Base-by-base conservation (phyloP, 208 protist genomes). In the Leishmania amazonensis region DNA sequence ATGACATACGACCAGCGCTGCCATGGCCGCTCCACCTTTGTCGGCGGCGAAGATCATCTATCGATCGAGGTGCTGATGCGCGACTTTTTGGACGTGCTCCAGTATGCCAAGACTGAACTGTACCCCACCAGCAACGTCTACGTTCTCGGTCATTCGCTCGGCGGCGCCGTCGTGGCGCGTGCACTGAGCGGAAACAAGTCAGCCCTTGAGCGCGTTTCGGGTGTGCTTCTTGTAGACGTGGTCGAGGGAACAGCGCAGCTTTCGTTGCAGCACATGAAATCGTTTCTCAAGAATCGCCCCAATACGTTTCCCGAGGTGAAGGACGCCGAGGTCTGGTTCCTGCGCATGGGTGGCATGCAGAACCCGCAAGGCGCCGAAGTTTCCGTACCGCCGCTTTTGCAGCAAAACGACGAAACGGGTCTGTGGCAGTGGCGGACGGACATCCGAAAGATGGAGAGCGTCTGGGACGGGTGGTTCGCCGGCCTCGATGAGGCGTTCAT, bases 381-480 rank as follows among this genome's bases (percentile, higher is more conserved):
- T 4, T 94, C 91, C 8, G 93, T 98, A 31, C 95, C 95, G 17
- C 86, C 91, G n/a, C 86, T 97, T 70, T 84, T 98, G 38, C 75
- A 76, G 64, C 60, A 77, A 42, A 79, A 79, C 40, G 35, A 13
- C 24, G 57, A 83, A 35, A 81, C 80, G 1, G 80, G 87, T 2
- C 60, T 80, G 65, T 96, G 90, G 72, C 81, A 84, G 54, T 98
- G 96, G 95, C 85, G 89, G 45, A 96, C 93, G 2, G 84, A 98
- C 73, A 79, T 98, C 49, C 64, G 76, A 49, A 84, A 89, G 28
- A 95, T 93, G 88, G 84, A 87, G 68, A 9, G 75, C 19, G 95
- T 96, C 13, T 99, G 95, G 96, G 75, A 74, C 21, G 87, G 76
- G 51, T 99, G 97, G 96, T 99, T 98, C 83, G 89, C 93, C 24